Base-by-base conservation (phyloP, 2,329 filamentous ascomycete species). In the Grosmannia serpens region DNA sequence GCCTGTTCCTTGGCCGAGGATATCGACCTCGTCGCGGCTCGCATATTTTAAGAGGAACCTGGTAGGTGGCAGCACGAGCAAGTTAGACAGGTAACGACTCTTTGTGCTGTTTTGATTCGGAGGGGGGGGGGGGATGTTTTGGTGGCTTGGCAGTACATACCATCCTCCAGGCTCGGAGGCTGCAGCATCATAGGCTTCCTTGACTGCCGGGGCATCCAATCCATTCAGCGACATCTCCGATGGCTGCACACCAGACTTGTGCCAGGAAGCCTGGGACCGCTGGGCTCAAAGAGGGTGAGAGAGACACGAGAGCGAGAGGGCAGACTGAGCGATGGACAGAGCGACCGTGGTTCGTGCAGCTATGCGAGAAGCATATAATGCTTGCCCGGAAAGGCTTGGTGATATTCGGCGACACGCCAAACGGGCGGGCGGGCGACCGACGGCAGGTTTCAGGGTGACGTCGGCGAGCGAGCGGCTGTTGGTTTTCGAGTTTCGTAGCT, bases 11-110 rank as follows among this genome's bases (percentile, higher is more conserved):
- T 82, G 83, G 61, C 79, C 83, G 60, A 94, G 77, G 59, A 99
- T 74, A 64, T 89, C 85, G 61, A 99, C 80, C 65, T 92, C 89
- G 76, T 99, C 94, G 71, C 94, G 86, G 62, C 87, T 87, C 62
- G 83, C 80, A 74, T 99, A 99, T 70, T 92, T 91, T 66, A 99
- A 84, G 62, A 97, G 83, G 68, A 99, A 94, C 94, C 94, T 97
- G 46, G 15, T 38, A 17, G 35, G 17, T 17, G 17, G 15, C 27
- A 52, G 7, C 22, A 35, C 20, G 3, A 38, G 35, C 31, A 49
- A 58, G 50, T 9, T 33, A 13, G 11, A n/a, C 50, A 22, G 4
- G 50, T 22, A 20, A 20, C 27, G 29, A 20, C 27, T 35, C 27
- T 4, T 24, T 38, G 31, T 27, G 20, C 22, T 53, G 33, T 10